Conservation (phyloP, 495 filamentous ascomycete genomes). For the Penicillium goetzii region DNA sequence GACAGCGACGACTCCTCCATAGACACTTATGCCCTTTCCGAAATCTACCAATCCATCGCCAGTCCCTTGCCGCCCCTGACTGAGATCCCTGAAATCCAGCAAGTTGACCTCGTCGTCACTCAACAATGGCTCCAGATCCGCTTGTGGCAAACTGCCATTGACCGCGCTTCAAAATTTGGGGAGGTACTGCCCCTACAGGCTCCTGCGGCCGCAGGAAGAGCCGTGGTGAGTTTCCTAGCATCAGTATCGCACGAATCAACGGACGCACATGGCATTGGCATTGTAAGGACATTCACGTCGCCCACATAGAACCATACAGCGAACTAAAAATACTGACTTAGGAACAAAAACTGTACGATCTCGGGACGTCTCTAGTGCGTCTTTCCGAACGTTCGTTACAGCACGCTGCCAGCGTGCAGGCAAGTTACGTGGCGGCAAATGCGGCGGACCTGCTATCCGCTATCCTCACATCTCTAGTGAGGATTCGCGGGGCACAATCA, state of each 20-base stretch:
- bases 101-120: neutral
- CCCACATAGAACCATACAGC: neutral
- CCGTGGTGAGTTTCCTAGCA: neutral
- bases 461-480: neutral
- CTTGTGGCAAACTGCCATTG: neutral
- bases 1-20: neutral
- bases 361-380: neutral
- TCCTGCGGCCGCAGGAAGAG: neutral
- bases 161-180: neutral
- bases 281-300: neutral
- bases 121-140: neutral
- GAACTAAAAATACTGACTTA: neutral
- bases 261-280: neutral
- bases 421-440: neutral
- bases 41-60: neutral
- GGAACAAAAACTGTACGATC: slow-evolving; percentile 2
- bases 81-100: neutral
- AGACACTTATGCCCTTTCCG: neutral
- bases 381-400: neutral
- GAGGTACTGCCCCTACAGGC: neutral
- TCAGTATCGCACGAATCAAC: neutral
- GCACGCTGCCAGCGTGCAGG: neutral
- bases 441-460: neutral
- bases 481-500: neutral
- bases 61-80: neutral